Conservation (phyloP, 305 asterid species). For the Fraxinus paxiana region DNA sequence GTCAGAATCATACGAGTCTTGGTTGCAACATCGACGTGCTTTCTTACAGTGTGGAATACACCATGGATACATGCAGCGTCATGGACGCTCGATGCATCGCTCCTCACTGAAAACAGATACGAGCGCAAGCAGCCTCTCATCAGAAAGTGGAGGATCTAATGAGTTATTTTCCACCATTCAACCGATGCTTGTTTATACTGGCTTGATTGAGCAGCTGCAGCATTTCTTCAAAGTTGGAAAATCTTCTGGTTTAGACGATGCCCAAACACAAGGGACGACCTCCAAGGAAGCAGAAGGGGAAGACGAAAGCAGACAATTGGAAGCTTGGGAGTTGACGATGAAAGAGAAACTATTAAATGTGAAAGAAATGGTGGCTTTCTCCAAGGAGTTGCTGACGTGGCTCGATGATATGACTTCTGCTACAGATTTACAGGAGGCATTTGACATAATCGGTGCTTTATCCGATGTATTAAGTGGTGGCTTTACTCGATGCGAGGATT, state of each 20-base stretch:
- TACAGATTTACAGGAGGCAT: slow-evolving; percentile 76
- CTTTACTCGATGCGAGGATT: slow-evolving; percentile 60
- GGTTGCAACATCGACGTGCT: slow-evolving; percentile 79
- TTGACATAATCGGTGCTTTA: slow-evolving; percentile 71
- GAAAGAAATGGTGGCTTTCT: slow-evolving; percentile 74
- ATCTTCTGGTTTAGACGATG: slow-evolving; percentile 30
- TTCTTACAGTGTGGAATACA: slow-evolving; percentile 85
- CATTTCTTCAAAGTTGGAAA: slow-evolving; percentile 62
- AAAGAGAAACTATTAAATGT: slow-evolving; percentile 65
- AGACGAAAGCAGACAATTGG: slow-evolving; percentile 57
- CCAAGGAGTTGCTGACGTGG: slow-evolving; percentile 82
- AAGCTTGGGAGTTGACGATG: slow-evolving; percentile 85
- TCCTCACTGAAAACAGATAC: slow-evolving; percentile 38
- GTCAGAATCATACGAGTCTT: slow-evolving; percentile 82
- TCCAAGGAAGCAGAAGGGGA: slow-evolving; percentile 38
- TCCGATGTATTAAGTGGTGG: slow-evolving; percentile 68
- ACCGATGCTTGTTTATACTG: slow-evolving; percentile 92
- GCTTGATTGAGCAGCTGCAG: slow-evolving; percentile 95
- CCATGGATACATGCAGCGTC: slow-evolving; percentile 91
- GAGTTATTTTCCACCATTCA: slow-evolving; percentile 66
- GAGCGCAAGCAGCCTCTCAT: slow-evolving; percentile 28
- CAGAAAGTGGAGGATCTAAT: slow-evolving; percentile 37
- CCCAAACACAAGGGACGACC: slow-evolving; percentile 20
- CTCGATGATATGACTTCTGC: slow-evolving; percentile 77
- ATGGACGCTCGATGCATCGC: slow-evolving; percentile 51